Conservation (phyloP, 202 grass and related monocot genomes). For the Schoenoplectus tabernaemontani region DNA sequence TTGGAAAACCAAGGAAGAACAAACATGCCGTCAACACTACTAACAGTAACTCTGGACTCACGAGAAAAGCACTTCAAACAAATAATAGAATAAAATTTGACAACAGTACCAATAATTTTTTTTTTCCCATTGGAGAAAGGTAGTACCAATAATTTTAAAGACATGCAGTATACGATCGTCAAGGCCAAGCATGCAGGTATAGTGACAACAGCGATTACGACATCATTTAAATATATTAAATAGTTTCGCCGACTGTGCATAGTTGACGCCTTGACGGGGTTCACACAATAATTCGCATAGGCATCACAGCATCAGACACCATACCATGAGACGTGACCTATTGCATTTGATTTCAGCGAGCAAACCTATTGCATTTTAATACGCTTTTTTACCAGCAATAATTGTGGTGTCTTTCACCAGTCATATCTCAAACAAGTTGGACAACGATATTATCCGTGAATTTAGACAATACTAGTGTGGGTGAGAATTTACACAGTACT, state of each 20-base stretch:
- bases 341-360: neutral
- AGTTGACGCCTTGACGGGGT: too few species aligned
- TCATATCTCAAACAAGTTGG: neutral
- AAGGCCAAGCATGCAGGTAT: neutral
- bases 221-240: neutral
- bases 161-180: neutral
- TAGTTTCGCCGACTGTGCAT: neutral
- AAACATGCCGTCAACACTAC: too few species aligned
- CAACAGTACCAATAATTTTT: neutral
- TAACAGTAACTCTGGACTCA: too few species aligned
- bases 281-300: neutral
- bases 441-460: neutral
- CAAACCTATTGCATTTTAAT: neutral
- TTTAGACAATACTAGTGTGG: too few species aligned
- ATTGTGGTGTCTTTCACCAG: neutral
- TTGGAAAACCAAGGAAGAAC: too few species aligned
- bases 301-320: neutral
- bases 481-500: too few species aligned
- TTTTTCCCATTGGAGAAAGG: too few species aligned
- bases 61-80: too few species aligned
- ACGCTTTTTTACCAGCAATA: neutral
- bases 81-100: neutral
- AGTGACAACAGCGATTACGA: neutral
- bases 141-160: too few species aligned
- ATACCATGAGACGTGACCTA: neutral